Conservation (phyloP, 257 asterid species). For the Fraxinus americana region DNA sequence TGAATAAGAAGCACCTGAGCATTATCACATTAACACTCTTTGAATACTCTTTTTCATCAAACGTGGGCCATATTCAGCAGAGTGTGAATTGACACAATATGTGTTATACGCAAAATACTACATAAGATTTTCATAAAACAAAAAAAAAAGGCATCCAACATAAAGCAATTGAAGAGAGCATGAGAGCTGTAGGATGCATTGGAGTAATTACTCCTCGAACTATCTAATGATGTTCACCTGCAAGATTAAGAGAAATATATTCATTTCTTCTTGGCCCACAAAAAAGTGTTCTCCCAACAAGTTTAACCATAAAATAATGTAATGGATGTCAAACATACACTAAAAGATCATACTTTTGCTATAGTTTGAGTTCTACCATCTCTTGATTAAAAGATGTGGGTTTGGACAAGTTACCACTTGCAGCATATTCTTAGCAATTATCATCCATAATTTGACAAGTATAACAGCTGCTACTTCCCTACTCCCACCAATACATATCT, state of each 20-base stretch:
- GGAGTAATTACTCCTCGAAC: slow-evolving; percentile 85
- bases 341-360: too few species aligned
- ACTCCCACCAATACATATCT: too few species aligned
- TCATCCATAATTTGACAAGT: too few species aligned
- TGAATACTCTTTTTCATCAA: slow-evolving; percentile 72
- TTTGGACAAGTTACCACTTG: too few species aligned
- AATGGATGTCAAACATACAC: too few species aligned
- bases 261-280: slow-evolving; percentile 99
- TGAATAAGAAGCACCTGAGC: slow-evolving; percentile 58
- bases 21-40: slow-evolving; percentile 47
- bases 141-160: slow-evolving; percentile 9
- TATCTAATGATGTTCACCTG: slow-evolving; percentile 96
- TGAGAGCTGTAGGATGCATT: not conserved
- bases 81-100: slow-evolving; percentile 82
- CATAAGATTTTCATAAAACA: not conserved
- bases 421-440: too few species aligned
- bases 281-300: slow-evolving; percentile 69
- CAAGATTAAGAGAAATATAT: slow-evolving; percentile 87
- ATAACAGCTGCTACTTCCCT: too few species aligned
- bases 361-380: too few species aligned
- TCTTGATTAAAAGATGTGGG: too few species aligned
- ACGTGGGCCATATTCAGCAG: slow-evolving; percentile 95
- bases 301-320: too few species aligned
- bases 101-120: slow-evolving; percentile 48
- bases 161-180: not conserved